Evolutionary conservation across 2,329 filamentous ascomycete species (phyloP).

Genomic region (Pseudogymnoascus pannorum): DNA sequence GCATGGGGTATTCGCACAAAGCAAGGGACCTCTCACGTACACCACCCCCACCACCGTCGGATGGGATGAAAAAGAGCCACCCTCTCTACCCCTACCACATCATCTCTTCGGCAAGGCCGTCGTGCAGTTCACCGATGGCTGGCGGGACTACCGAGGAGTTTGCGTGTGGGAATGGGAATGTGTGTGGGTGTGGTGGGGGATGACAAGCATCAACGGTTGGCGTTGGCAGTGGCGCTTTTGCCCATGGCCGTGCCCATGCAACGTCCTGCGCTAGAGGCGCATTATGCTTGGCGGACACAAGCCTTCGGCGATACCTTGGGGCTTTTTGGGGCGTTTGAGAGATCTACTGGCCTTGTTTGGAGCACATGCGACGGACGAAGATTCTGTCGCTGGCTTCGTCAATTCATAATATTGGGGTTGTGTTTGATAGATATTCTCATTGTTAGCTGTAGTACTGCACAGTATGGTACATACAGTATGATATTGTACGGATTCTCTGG

Average conservation of each 20-base stretch:
- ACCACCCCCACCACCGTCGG: not conserved
- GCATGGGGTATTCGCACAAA: not conserved
- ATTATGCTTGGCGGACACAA: not conserved
- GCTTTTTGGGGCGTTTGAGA: not conserved
- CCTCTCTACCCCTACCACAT: not conserved
- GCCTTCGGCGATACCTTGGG: not conserved
- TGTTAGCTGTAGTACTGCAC: not conserved
- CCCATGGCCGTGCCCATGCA: not conserved
- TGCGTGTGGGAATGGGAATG: not conserved
- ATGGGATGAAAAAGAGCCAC: not conserved
- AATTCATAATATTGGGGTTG: not conserved
- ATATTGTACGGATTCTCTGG: not conserved
- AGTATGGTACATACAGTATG: too few species aligned
- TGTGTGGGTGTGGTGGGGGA: not conserved
- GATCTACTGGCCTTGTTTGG: not conserved
- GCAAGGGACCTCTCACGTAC: not conserved
- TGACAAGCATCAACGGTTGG: not conserved
- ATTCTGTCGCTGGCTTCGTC: not conserved
- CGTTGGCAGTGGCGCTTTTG: not conserved
- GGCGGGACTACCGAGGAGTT: not conserved
- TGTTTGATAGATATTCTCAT: not conserved
- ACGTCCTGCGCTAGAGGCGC: not conserved
- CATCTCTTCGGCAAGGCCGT: not conserved
- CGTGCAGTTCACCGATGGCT: not conserved
- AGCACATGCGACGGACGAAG: not conserved